Evolutionary conservation across 352 stramenopile genomes (phyloP).

Genomic region (Globisporangium takayamanum): DNA sequence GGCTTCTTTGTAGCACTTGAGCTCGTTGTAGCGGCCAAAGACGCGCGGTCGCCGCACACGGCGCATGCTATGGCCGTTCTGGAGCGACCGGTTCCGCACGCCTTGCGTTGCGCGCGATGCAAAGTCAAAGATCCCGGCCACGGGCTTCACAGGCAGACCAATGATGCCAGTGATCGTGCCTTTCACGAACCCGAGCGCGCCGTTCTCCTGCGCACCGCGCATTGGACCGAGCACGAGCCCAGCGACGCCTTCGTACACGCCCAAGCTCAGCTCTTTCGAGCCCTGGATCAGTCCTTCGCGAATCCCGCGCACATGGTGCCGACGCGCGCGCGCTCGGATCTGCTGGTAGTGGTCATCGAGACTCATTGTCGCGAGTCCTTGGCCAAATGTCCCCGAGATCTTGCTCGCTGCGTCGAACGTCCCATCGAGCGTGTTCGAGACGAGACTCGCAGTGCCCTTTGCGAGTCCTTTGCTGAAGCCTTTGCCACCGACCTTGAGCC

Average conservation of each 20-base stretch:
- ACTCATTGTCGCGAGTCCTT: conserved; percentile 80
- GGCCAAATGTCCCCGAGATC: conserved; percentile 84
- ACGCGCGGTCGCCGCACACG: conserved; percentile 75
- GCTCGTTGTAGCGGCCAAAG: conserved; percentile 86
- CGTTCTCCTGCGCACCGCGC: conserved; percentile 71
- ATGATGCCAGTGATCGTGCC: conserved; percentile 86
- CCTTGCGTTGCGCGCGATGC: conserved; percentile 83
- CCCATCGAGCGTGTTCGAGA: conserved; percentile 82
- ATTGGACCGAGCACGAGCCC: conserved; percentile 78
- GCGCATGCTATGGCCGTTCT: conserved; percentile 73
- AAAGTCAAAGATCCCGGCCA: conserved; percentile 87
- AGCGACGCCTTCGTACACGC: conserved; percentile 79
- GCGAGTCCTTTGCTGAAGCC: conserved; percentile 82
- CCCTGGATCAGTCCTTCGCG: conserved; percentile 77
- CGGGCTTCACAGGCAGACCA: conserved; percentile 79
- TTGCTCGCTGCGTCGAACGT: conserved; percentile 87
- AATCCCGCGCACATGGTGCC: conserved; percentile 72
- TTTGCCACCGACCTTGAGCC: conserved; percentile 83
- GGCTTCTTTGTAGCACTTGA: conserved; percentile 87
- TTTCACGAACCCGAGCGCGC: conserved; percentile 77
- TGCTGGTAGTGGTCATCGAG: conserved; percentile 87
- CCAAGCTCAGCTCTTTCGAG: conserved; percentile 78
- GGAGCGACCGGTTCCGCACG: conserved; percentile 75
- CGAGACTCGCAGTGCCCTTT: conserved; percentile 83
- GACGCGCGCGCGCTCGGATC: conserved; percentile 68